Conservation (phyloP, 306 rosid species). For the Vigna mungo region DNA sequence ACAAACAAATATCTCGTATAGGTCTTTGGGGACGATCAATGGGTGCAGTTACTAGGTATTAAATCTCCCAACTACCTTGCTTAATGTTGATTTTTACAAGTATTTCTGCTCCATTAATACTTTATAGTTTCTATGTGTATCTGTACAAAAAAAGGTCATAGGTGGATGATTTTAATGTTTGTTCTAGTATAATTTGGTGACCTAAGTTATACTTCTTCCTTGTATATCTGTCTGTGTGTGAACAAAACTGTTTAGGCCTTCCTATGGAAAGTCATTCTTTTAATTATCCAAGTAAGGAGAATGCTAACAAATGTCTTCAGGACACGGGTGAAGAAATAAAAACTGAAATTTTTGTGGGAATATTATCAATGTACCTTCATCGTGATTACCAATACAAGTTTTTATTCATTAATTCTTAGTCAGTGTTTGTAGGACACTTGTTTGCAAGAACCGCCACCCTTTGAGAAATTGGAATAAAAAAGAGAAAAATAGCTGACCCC, state of each 20-base stretch:
- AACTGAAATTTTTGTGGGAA: not conserved
- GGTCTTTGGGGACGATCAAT: slow-evolving; percentile 99
- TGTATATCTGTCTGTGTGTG: not conserved
- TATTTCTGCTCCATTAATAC: slow-evolving; percentile 56
- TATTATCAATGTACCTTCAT: not conserved
- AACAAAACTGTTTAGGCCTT: slow-evolving; percentile 32
- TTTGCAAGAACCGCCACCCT: not conserved
- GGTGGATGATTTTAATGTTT: slow-evolving; percentile 8
- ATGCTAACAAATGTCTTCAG: not conserved
- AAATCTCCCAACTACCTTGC: slow-evolving; percentile 7
- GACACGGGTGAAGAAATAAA: not conserved
- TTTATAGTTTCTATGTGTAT: not conserved
- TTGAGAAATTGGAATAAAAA: slow-evolving; percentile 11
- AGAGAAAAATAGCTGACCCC: not conserved
- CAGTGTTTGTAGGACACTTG: not conserved
- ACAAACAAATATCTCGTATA: slow-evolving; percentile 81
- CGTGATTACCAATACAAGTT: not conserved
- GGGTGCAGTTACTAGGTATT: slow-evolving; percentile 98
- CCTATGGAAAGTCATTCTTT: not conserved
- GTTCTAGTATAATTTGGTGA: slow-evolving; percentile 26
- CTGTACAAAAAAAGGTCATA: slow-evolving; percentile 2
- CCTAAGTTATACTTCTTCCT: not conserved
- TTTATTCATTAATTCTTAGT: not conserved
- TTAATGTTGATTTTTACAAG: slow-evolving; percentile 27
- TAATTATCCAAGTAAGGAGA: slow-evolving; percentile 9